Conservation (phyloP, 2,329 filamentous ascomycete genomes). For the Aspergillus tamarii region DNA sequence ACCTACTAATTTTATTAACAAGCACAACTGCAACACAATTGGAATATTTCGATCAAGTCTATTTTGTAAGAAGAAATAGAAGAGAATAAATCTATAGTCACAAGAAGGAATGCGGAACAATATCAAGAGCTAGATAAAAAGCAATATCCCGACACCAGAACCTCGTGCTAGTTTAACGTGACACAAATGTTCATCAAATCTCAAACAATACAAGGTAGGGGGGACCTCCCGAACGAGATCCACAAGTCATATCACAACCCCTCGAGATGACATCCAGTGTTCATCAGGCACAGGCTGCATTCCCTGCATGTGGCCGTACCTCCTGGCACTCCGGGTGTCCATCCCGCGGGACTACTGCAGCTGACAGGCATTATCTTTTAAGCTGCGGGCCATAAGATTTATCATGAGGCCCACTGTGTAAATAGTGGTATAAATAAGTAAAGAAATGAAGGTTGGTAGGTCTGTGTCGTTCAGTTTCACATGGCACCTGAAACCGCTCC, state of each 20-base stretch:
- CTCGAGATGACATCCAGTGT: slow-evolving; percentile 15
- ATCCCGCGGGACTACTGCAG: slow-evolving; percentile 12
- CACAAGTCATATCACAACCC: slow-evolving; percentile 17
- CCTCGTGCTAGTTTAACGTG: slow-evolving; percentile 26
- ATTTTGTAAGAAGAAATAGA: slow-evolving; percentile 17
- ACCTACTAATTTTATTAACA: background rate
- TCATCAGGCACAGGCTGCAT: slow-evolving; percentile 33
- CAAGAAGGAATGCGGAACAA: slow-evolving; percentile 18
- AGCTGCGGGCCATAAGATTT: slow-evolving; percentile 13
- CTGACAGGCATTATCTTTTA: slow-evolving; percentile 22
- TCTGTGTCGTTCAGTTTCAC: slow-evolving; percentile 1
- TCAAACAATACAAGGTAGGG: slow-evolving; percentile 19
- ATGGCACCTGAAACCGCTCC: slow-evolving; percentile 4
- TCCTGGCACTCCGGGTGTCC: slow-evolving; percentile 16
- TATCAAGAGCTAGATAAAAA: slow-evolving; percentile 9
- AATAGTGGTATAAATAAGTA: slow-evolving; percentile 14
- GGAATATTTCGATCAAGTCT: slow-evolving; percentile 15
- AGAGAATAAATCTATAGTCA: slow-evolving; percentile 23
- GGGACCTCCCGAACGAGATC: slow-evolving; percentile 10
- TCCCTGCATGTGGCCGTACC: slow-evolving; percentile 40
- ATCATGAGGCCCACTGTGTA: slow-evolving; percentile 9
- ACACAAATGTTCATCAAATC: slow-evolving; percentile 27
- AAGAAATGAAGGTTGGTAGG: slow-evolving; percentile 10
- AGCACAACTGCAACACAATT: background rate
- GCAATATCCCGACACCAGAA: slow-evolving; percentile 24